A percentile compares a stretch with the other conserved stretches of the same genome.
These are phyloP conservation scores for Naganishia vaughanmartiniae DNA, from an alignment of 768 basidiomycete genomes.

Conservation along the genomic window DNA sequence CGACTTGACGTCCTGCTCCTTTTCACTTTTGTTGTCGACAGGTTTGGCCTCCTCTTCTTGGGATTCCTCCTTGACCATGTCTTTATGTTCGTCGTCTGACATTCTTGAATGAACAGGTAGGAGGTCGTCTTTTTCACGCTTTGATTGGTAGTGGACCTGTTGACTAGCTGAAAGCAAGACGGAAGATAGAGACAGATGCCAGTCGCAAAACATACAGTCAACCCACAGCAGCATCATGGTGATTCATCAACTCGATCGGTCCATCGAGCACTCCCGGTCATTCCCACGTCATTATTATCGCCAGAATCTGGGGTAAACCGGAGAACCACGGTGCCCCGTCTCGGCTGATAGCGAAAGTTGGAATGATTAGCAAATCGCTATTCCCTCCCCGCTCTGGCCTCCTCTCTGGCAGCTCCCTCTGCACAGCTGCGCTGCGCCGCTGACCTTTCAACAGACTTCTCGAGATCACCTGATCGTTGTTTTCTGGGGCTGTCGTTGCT, in stretches of 20 bases:
- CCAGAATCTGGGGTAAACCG: not conserved
- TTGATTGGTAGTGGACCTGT: too few species aligned
- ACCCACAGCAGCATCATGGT: not conserved
- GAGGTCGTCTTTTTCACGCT: not conserved
- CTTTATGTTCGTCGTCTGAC: not conserved
- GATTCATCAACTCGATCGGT: not conserved
- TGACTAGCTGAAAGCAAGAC: too few species aligned
- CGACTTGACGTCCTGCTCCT: not conserved
- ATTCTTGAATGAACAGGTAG: not conserved
- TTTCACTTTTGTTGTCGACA: not conserved
- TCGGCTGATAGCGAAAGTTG: not conserved
- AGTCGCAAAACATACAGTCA: too few species aligned
- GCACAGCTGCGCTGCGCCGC: not conserved
- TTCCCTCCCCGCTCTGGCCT: conserved; percentile 1
- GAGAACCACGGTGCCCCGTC: not conserved
- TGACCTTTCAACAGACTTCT: not conserved
- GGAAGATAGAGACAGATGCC: too few species aligned
- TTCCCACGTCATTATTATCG: not conserved
- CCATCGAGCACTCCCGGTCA: not conserved
- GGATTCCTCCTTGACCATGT: conserved; percentile 10
- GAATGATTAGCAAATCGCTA: not conserved
- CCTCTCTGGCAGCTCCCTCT: not conserved
- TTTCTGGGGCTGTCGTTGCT: not conserved
- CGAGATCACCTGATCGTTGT: not conserved
- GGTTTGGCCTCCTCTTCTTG: conserved; percentile 6